Conservation (phyloP, 768 basidiomycete species). For the Mycena pura region DNA sequence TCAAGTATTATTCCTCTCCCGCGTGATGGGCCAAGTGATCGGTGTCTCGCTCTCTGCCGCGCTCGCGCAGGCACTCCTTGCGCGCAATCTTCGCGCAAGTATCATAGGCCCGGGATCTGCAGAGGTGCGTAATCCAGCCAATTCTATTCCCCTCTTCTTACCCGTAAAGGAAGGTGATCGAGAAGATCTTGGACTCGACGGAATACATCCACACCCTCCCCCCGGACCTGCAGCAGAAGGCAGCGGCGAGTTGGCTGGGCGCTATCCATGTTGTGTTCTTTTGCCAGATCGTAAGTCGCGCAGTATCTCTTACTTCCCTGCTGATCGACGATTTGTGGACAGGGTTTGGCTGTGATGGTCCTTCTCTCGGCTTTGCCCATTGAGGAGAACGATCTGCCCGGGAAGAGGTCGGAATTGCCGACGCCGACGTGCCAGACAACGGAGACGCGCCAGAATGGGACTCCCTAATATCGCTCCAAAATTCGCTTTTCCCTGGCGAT, state of each 20-base stretch:
- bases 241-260: neutral
- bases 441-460: too few species aligned
- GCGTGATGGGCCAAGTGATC: constrained; percentile 77
- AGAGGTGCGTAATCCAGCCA: constrained; percentile 46
- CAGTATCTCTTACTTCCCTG: too few species aligned
- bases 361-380: neutral
- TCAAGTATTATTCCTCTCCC: constrained; percentile 75
- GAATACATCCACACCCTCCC: neutral
- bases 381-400: neutral
- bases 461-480: too few species aligned
- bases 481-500: too few species aligned
- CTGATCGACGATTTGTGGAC: too few species aligned
- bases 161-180: too few species aligned
- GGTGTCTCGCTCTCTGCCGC: constrained; percentile 73
- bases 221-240: neutral
- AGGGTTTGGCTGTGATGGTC: neutral
- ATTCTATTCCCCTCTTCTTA: too few species aligned
- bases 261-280: neutral
- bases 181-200: neutral
- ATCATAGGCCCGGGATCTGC: constrained; percentile 64
- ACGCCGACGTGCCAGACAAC: too few species aligned
- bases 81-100: constrained; percentile 56
- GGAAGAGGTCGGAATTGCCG: too few species aligned
- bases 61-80: constrained; percentile 65
- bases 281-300: constrained; percentile 4